phyloP scores from a whole-genome alignment of 208 protist species.

The Crithidia expoeki region DNA sequence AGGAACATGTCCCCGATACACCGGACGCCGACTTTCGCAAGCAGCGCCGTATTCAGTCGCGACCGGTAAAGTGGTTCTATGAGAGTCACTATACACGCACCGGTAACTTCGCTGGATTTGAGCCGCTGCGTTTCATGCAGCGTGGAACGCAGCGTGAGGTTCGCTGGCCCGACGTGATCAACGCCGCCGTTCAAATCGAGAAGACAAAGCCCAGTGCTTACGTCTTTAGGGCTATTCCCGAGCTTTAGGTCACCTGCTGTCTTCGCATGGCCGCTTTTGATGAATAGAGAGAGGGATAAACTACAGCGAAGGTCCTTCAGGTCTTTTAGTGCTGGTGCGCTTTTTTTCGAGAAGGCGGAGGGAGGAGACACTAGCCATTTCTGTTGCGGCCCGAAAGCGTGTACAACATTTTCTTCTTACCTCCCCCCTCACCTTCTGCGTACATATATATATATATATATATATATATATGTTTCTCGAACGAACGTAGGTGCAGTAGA shows the following conservation, averaged over 20 bases:
- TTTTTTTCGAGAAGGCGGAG: too few relatives aligned
- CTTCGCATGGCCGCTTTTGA: too few relatives aligned
- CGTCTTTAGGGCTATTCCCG: slow-evolving; percentile 91
- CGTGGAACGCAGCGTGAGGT: slow-evolving; percentile 88
- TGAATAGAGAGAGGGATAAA: too few relatives aligned
- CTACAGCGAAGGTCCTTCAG: too few relatives aligned
- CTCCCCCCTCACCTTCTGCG: too few relatives aligned
- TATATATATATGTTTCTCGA: too few relatives aligned
- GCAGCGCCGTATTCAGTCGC: slow-evolving; percentile 89
- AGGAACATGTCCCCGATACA: slow-evolving; percentile 92
- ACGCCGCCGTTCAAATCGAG: slow-evolving; percentile 85
- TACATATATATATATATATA: too few relatives aligned
- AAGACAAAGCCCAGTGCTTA: slow-evolving; percentile 86
- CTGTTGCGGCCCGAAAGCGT: too few relatives aligned
- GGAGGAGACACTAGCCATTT: too few relatives aligned
- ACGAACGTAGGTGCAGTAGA: too few relatives aligned
- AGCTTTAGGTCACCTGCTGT: slow-evolving; percentile 50
- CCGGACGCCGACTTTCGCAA: slow-evolving; percentile 90
- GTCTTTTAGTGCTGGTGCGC: background rate
- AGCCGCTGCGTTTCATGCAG: slow-evolving; percentile 92
- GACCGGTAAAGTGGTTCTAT: slow-evolving; percentile 95
- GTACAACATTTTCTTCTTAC: too few relatives aligned
- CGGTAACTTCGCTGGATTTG: slow-evolving; percentile 90
- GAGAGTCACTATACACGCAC: slow-evolving; percentile 93
- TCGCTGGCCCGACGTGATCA: slow-evolving; percentile 92